Percentiles rank a stretch among this genome's conserved stretches.
These are phyloP conservation scores for Auriscalpium vulgare DNA, from an alignment of 768 basidiomycete genomes.

Conservation along the genomic window DNA sequence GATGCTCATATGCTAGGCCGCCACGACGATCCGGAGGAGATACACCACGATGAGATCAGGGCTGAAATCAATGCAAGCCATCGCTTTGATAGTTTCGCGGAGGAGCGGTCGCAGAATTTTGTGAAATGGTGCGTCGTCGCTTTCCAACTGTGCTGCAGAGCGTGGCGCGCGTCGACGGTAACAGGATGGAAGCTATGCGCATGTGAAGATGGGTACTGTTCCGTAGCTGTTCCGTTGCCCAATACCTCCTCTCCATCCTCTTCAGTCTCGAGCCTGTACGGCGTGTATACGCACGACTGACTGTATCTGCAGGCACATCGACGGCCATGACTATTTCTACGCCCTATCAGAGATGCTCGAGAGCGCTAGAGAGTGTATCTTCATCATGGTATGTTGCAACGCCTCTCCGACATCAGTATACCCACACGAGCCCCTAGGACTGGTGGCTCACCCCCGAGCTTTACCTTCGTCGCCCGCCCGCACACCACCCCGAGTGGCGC, in stretches of 20 bases:
- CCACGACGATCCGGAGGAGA: constrained; percentile 73
- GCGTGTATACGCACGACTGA: no score
- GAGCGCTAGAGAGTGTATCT: constrained; percentile 73
- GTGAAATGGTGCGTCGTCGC: constrained; percentile 70
- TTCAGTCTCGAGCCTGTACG: no score
- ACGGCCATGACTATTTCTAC: constrained; percentile 97
- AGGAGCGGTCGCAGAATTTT: constrained; percentile 54
- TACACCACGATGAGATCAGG: constrained; percentile 59
- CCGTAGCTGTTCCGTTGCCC: no score
- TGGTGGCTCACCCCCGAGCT: constrained; percentile 97
- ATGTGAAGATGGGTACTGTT: no score
- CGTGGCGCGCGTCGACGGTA: no score
- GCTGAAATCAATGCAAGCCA: constrained; percentile 71
- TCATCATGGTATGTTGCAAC: constrained; percentile 56
- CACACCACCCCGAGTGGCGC: constrained; percentile 78
- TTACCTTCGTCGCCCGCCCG: constrained; percentile 88
- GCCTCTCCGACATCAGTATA: background rate
- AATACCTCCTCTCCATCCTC: no score
- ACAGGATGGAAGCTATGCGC: no score
- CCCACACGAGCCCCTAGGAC: constrained; percentile 34
- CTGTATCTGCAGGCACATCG: constrained; percentile 56
- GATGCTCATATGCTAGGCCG: constrained; percentile 30
- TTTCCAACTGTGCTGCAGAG: no score
- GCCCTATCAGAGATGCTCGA: constrained; percentile 88
- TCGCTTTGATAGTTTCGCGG: constrained; percentile 82